Conservation (phyloP, 768 basidiomycete genomes). For the Boletales sp. region DNA sequence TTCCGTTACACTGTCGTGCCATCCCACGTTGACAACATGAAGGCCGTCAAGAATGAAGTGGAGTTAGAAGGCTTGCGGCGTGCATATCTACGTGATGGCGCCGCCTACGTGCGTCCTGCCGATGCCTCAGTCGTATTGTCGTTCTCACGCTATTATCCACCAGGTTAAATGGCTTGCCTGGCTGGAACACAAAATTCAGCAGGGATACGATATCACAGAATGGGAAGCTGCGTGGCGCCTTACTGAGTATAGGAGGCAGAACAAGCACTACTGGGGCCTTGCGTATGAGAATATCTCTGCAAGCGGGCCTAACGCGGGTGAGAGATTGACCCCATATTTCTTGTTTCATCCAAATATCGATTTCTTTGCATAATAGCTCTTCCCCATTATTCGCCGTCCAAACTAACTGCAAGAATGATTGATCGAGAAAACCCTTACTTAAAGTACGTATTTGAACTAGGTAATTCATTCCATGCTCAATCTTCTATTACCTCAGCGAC, state of each 20-base stretch:
- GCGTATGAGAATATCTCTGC: constrained; percentile 91
- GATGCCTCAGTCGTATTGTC: constrained; percentile 3
- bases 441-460: constrained; percentile 52
- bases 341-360: neutral
- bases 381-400: constrained; percentile 87
- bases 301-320: constrained; percentile 80
- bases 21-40: constrained; percentile 69
- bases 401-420: constrained; percentile 66
- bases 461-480: constrained; percentile 12
- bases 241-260: constrained; percentile 67
- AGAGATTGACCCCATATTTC: constrained; percentile 13
- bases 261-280: constrained; percentile 75
- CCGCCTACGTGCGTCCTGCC: constrained; percentile 61
- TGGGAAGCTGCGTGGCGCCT: constrained; percentile 88
- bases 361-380: constrained; percentile 46
- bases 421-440: constrained; percentile 81
- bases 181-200: constrained; percentile 76
- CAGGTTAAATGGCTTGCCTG: constrained; percentile 84
- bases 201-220: constrained; percentile 84
- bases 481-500: constrained; percentile 52
- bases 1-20: constrained; percentile 73
- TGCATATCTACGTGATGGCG: constrained; percentile 90
- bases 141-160: constrained; percentile 8
- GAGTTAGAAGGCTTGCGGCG: constrained; percentile 80
- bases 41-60: constrained; percentile 84